A percentile compares a stretch with the other conserved stretches of the same genome.
These are phyloP conservation scores for Tolypocladium guangdongense DNA, from an alignment of 2,329 filamentous ascomycete genomes.

Conservation along the genomic window DNA sequence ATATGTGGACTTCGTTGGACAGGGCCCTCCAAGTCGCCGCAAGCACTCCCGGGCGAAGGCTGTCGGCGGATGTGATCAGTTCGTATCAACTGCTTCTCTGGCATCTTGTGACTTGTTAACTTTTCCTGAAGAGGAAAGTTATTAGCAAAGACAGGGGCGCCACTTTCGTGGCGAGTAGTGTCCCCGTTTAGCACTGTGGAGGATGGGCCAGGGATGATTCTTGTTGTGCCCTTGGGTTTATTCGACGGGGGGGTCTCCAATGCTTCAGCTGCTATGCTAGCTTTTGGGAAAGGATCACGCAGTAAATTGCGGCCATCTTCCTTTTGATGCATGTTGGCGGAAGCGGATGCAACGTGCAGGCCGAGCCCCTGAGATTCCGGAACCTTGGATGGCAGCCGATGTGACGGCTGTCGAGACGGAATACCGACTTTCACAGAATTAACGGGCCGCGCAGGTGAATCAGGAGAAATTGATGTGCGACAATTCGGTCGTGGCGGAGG, in stretches of 20 bases:
- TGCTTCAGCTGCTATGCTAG: background rate
- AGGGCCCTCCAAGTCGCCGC: constrained; percentile 21
- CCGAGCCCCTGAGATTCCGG: background rate
- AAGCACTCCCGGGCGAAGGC: constrained; percentile 12
- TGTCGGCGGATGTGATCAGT: background rate
- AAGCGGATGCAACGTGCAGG: background rate
- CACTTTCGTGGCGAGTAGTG: background rate
- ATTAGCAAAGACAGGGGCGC: no score
- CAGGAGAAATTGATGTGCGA: background rate
- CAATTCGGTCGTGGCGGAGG: background rate
- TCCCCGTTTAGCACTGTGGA: background rate
- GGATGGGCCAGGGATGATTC: background rate
- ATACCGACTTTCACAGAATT: background rate
- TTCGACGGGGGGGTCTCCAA: background rate
- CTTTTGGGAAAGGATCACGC: background rate
- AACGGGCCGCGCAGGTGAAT: background rate
- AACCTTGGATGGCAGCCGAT: background rate
- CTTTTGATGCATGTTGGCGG: background rate
- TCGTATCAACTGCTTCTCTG: background rate
- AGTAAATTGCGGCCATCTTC: background rate
- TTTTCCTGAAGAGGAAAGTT: background rate
- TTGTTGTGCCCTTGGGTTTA: background rate
- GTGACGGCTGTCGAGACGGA: background rate
- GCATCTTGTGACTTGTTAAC: background rate
- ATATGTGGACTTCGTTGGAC: constrained; percentile 10